Evolutionary conservation across 176 grass and related monocot species (phyloP), one percentile per base, ranked within the genome.

Genomic region (Stipa capillata): DNA sequence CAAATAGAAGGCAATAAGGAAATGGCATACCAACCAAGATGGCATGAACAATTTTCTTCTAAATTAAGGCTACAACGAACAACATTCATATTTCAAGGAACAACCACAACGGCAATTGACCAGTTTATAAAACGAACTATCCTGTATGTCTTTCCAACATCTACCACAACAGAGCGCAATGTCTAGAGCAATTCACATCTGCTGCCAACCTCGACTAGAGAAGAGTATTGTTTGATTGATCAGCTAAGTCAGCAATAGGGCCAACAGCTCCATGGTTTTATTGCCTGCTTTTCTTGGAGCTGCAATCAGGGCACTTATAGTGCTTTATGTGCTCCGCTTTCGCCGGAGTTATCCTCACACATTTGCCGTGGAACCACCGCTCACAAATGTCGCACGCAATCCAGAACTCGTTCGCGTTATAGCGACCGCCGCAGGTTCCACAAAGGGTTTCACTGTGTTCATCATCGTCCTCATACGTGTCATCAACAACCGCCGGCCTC

Each of bases 301-400:
- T 84, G 65, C 91, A 93, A 47, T 83, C 73, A 8, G 87, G 90
- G 80, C 90, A 93, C 67, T 93, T 93, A 54, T 93, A 93, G 16
- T 89, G 87, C 69, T 93, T 89, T 74, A 92, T 92, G 61, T 84
- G 84, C 5, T 92, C 90, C 1, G 90, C 90, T 75, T 89, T 92
- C 0, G 83, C 79, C 0, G 90, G 90, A 0, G 90, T 92, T 74
- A 92, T 87, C 69, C 71, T 86, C 62, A 92, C 90, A 0, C 90
- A 92, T 60, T 92, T 92, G 32, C 90, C 90, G 0, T 92, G 90
- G 79, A 89, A 92, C 90, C 90, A 92, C 66, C 86, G 68, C 72
- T 92, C 90, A 7, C 90, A 92, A 66, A 76, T 75, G 67, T 92
- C 90, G 11, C 90, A 92, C 34, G 76, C 87, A 0, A 92, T 92